Evolutionary conservation across 306 rosid species (phyloP).

Genomic region (Trifolium repens): DNA sequence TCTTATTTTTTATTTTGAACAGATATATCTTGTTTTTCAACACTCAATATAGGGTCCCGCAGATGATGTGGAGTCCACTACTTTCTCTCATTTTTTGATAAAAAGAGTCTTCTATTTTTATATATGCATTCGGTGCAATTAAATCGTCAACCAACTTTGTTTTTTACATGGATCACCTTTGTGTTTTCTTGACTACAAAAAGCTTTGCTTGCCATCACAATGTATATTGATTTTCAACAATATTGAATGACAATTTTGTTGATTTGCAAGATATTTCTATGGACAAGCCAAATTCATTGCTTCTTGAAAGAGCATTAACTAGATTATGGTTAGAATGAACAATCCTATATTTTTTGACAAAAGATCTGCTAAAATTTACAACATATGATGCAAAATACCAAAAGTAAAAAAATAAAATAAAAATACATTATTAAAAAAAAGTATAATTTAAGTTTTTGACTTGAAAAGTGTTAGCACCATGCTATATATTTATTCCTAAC

Average conservation of each 20-base stretch:
- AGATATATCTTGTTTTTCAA: neutral
- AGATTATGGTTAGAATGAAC: neutral
- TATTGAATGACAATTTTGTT: neutral
- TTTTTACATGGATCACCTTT: neutral
- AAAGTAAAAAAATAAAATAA: neutral
- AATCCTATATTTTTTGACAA: neutral
- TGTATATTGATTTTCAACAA: neutral
- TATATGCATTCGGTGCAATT: neutral
- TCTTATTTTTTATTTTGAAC: neutral
- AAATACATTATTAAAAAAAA: neutral
- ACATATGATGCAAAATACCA: neutral
- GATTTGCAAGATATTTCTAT: neutral
- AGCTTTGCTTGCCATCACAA: neutral
- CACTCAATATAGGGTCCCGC: neutral
- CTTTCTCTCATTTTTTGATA: neutral
- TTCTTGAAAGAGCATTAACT: neutral
- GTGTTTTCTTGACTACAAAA: neutral
- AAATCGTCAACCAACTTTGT: neutral
- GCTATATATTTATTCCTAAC: neutral
- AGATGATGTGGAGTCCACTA: neutral
- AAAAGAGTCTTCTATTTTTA: neutral
- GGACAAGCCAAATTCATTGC: neutral
- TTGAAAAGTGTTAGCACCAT: neutral
- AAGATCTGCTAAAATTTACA: neutral
- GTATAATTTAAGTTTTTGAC: neutral